These are phyloP conservation scores for Thyridium curvatum DNA, from an alignment of 2,329 filamentous ascomycete species.

Conservation along the genomic window DNA sequence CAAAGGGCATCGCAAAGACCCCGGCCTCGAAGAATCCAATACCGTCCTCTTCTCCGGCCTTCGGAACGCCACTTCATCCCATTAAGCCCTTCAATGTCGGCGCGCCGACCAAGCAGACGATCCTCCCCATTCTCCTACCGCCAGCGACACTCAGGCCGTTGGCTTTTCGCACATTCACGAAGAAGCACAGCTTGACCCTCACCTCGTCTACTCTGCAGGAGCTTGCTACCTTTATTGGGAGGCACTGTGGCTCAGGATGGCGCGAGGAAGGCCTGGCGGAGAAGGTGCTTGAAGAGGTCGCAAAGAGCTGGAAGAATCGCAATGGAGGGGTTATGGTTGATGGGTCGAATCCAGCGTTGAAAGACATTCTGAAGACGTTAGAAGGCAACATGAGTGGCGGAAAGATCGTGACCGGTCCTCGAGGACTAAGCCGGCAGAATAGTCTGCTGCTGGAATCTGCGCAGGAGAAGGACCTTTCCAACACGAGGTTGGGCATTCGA, in stretches of 20 bases:
- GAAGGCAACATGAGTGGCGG: conserved; percentile 90
- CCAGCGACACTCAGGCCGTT: conserved; percentile 81
- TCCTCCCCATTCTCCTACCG: conserved; percentile 85
- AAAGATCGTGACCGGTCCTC: conserved; percentile 47
- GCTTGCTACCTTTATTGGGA: conserved; percentile 83
- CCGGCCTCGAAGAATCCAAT: conserved; percentile 45
- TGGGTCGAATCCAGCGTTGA: conserved; percentile 68
- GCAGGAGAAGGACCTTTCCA: conserved; percentile 43
- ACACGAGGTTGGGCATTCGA: conserved; percentile 50
- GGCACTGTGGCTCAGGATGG: conserved; percentile 94
- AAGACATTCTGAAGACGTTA: conserved; percentile 73
- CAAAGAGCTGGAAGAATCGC: conserved; percentile 84
- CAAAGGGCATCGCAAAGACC: conserved; percentile 20
- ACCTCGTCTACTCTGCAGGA: conserved; percentile 80
- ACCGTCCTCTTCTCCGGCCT: conserved; percentile 84
- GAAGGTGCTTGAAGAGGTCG: conserved; percentile 84
- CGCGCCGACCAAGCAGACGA: conserved; percentile 39
- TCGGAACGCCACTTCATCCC: conserved; percentile 79
- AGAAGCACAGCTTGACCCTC: conserved; percentile 92
- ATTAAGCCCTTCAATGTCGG: conserved; percentile 57
- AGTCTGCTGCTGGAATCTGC: conserved; percentile 56
- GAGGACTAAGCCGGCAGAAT: conserved; percentile 55
- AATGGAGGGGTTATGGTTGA: conserved; percentile 90
- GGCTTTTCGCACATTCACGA: conserved; percentile 93
- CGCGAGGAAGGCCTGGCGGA: conserved; percentile 91